Evolutionary conservation across 768 basidiomycete species (phyloP).

Genomic region (Trametes cingulata): DNA sequence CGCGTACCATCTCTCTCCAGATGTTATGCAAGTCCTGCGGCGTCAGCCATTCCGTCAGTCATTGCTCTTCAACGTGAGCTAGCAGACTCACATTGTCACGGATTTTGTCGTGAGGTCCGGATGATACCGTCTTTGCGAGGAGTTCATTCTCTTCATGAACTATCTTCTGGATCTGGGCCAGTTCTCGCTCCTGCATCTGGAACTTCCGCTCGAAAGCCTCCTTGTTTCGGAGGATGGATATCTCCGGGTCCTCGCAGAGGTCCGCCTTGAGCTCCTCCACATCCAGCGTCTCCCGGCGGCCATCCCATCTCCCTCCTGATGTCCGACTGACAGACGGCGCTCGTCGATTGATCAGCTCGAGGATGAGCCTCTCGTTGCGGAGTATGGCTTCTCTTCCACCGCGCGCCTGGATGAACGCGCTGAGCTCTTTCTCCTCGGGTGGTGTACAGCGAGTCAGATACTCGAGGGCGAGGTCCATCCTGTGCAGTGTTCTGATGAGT

Average conservation of each 20-base stretch:
- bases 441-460: background rate
- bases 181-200: conserved; percentile 45
- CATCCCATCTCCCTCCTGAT: background rate
- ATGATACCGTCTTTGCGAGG: conserved; percentile 40
- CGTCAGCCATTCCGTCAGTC: background rate
- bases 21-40: conserved; percentile 46
- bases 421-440: conserved; percentile 8
- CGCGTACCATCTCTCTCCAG: conserved; percentile 54
- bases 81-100: conserved; percentile 37
- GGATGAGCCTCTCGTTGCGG: background rate
- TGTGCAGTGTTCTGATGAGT: conserved; percentile 27
- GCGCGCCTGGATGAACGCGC: background rate
- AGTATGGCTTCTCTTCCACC: conserved; percentile 1
- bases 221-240: conserved; percentile 40
- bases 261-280: conserved; percentile 7
- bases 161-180: conserved; percentile 31
- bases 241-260: conserved; percentile 23
- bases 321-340: background rate
- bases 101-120: conserved; percentile 49
- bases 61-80: background rate
- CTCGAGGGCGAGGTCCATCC: background rate
- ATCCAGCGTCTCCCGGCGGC: conserved; percentile 2
- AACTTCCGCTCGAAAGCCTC: conserved; percentile 48
- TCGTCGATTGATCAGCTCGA: background rate
- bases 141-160: conserved; percentile 38